Evolutionary conservation across 352 stramenopile genomes (phyloP).

Genomic region (Globisporangium radiosum): DNA sequence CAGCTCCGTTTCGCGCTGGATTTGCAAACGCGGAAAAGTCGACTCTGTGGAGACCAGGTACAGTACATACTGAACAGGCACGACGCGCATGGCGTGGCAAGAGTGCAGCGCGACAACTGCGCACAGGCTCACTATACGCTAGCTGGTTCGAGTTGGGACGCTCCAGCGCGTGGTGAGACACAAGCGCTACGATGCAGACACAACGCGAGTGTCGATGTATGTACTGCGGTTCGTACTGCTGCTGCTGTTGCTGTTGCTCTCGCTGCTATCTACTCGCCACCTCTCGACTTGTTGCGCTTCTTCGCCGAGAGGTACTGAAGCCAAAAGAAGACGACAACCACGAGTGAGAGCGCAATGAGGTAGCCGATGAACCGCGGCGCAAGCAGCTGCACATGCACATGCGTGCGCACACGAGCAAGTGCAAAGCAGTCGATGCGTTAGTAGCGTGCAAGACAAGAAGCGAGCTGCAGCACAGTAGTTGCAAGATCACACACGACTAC

Average conservation of each 20-base stretch:
- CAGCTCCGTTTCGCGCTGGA: too few species aligned
- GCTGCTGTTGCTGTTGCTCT: neutral
- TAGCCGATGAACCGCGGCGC: constrained; percentile 55
- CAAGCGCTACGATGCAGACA: too few species aligned
- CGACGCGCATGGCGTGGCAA: too few species aligned
- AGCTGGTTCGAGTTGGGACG: too few species aligned
- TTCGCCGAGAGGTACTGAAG: constrained; percentile 44
- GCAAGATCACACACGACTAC: too few species aligned
- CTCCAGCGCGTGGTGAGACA: too few species aligned
- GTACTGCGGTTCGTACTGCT: neutral
- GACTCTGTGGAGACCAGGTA: too few species aligned
- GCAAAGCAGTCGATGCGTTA: too few species aligned
- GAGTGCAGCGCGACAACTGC: too few species aligned
- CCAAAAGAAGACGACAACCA: constrained; percentile 45
- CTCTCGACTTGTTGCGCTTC: constrained; percentile 17
- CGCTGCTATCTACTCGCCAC: constrained; percentile 1
- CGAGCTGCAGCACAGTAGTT: neutral
- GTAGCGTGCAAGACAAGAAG: neutral
- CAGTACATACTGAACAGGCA: too few species aligned
- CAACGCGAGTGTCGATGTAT: neutral
- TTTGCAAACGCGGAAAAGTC: too few species aligned
- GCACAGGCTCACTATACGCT: too few species aligned
- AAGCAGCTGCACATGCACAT: constrained; percentile 34
- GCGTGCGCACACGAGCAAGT: neutral
- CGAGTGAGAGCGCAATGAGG: constrained; percentile 39